Evolutionary conservation across 768 basidiomycete species (phyloP).

Genomic region (Kwoniella sp.): DNA sequence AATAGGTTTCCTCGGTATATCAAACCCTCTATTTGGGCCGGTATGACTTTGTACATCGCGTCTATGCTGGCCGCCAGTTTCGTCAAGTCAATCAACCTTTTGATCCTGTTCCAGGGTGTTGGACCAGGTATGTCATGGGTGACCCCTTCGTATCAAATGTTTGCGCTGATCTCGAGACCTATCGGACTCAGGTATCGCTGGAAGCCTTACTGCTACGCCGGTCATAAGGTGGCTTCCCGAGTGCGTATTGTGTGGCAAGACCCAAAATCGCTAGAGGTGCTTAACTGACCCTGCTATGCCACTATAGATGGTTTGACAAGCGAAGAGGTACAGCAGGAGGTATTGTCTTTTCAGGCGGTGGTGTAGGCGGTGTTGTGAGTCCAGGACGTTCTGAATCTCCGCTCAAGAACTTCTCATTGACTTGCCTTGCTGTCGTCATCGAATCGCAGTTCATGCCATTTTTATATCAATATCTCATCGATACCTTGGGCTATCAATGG

Average conservation of each 20-base stretch:
- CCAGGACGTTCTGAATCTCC: not conserved
- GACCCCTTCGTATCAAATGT: not conserved
- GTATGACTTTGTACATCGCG: conserved; percentile 18
- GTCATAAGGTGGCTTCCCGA: conserved; percentile 38
- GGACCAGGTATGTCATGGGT: conserved; percentile 24
- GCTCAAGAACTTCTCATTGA: not conserved
- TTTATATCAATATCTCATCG: conserved; percentile 20
- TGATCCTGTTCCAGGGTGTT: conserved; percentile 33
- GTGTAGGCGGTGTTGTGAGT: conserved; percentile 35
- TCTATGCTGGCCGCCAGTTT: conserved; percentile 29
- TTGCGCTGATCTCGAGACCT: not conserved
- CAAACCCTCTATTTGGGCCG: conserved; percentile 33
- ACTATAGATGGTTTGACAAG: conserved; percentile 35
- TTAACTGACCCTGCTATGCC: no score
- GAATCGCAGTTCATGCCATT: conserved; percentile 31
- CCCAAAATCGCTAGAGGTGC: no score
- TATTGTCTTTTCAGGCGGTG: conserved; percentile 33
- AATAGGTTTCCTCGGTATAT: conserved; percentile 30
- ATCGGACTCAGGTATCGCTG: conserved; percentile 28
- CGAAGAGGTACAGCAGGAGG: conserved; percentile 29
- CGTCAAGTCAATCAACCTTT: conserved; percentile 10
- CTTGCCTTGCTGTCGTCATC: not conserved
- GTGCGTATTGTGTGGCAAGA: conserved; percentile 12
- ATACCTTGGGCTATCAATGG: conserved; percentile 26
- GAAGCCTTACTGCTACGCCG: conserved; percentile 28